Base-by-base conservation (phyloP, 352 stramenopile species). In the Pythium sp. region DNA sequence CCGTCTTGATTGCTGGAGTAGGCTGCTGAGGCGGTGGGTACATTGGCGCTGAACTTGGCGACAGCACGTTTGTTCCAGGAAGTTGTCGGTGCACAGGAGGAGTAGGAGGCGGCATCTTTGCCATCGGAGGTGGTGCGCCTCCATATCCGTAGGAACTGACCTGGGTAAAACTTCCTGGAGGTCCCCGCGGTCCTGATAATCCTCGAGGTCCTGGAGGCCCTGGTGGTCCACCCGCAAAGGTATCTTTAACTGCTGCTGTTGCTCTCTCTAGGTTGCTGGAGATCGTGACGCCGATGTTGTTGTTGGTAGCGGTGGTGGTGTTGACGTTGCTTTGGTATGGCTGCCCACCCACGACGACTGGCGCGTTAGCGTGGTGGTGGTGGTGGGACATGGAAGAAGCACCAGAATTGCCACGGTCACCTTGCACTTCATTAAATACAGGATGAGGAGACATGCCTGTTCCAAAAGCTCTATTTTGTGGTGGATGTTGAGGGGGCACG, bases 371-470 rank as follows among this genome's bases (percentile, higher is more conserved):
- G 49, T 46, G 14, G 38, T 47, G 30, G 49, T 47, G 30, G 49
- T 64, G 64, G 80, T 79, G 78, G 75, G 77, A 84, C 70, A 84
- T 65, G 70, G 72, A 78, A 81, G 75, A 72, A 77, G 78, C 74
- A 63, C 68, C 68, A 68, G 64, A 64, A 74, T 64, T 75, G 69
- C 73, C 76, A 65, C 75, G 78, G 69, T 77, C 75, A 84, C 74
- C 81, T 64, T 77, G 71, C 70, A 77, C 73, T 80, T 82, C 81
- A 87, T 85, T 88, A 80, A 82, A 82, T 77, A 82, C 69, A 77
- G 73, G 69, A 81, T 75, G 74, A 64, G 79, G 59, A 28, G 68
- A 61, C 62, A 67, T 43, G 51, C 67, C 72, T 64, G 64, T 75
- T 81, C 74, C 84, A 73, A 82, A 86, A 73, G 73, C 74, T 80